Evolutionary conservation across 805 yeast genomes (phyloP).

Genomic region (Ogataea siamensis): DNA sequence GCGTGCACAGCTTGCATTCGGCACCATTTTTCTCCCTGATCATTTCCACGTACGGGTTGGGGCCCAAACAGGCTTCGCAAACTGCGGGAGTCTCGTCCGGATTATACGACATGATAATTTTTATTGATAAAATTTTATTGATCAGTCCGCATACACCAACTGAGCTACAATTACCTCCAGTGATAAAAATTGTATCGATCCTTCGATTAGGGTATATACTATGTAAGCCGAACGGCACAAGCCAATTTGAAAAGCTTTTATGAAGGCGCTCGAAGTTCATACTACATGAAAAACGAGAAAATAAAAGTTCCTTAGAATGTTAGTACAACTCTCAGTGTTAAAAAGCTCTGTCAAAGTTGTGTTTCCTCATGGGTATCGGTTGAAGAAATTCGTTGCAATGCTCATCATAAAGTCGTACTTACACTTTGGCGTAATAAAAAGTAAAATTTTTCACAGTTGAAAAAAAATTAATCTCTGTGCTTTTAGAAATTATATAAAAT

Average conservation of each 20-base stretch:
- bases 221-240: too few species aligned
- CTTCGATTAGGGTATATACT: too few species aligned
- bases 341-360: conserved; percentile 38
- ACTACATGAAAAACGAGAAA: not conserved
- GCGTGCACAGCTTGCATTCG: conserved; percentile 82
- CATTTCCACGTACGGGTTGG: conserved; percentile 65
- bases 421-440: conserved; percentile 3
- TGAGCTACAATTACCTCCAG: not conserved
- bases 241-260: too few species aligned
- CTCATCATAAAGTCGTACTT: conserved; percentile 28
- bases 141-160: not conserved
- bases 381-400: conserved; percentile 39
- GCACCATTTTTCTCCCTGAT: conserved; percentile 66
- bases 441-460: conserved; percentile 4
- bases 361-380: conserved; percentile 32
- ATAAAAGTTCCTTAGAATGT: not conserved
- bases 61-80: conserved; percentile 74
- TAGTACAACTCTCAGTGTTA: conserved; percentile 34
- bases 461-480: too few species aligned
- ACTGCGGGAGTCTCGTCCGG: conserved; percentile 51
- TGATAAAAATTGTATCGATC: too few species aligned
- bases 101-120: conserved; percentile 14
- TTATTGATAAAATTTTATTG: conserved; percentile 1
- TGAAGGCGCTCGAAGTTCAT: not conserved
- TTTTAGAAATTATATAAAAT: too few species aligned